A percentile compares a stretch with the other conserved stretches of the same genome.
Conservation (phyloP, 2,329 filamentous ascomycete genomes). For the Epichloe sylvatica region DNA sequence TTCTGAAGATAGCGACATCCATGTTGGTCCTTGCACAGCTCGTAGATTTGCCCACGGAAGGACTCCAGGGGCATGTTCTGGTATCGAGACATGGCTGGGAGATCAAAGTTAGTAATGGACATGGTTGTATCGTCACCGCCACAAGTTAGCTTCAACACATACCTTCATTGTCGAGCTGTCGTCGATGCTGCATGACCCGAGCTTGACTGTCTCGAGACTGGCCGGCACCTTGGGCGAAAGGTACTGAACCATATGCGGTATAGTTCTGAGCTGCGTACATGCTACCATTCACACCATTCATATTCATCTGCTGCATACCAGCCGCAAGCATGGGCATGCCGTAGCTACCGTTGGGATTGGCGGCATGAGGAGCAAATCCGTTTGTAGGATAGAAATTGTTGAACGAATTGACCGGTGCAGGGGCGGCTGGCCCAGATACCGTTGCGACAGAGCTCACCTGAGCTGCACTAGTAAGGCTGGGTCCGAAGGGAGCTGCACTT, state of each 20-base stretch:
- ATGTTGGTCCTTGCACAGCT: conserved; percentile 93
- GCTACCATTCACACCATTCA: conserved; percentile 30
- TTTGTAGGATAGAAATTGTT: conserved; percentile 20
- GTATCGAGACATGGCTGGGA: conserved; percentile 59
- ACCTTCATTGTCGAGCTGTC: conserved; percentile 61
- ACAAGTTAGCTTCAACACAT: conserved; percentile 13
- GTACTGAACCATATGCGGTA: conserved; percentile 40
- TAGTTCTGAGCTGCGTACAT: conserved; percentile 46
- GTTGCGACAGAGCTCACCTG: conserved; percentile 13
- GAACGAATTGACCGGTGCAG: conserved; percentile 15
- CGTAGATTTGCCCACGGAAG: conserved; percentile 71
- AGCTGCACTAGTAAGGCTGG: conserved; percentile 27
- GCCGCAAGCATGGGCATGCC: conserved; percentile 43
- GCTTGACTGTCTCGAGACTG: conserved; percentile 61
- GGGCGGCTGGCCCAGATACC: conserved; percentile 13
- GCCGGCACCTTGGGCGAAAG: conserved; percentile 29
- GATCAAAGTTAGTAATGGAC: conserved; percentile 15
- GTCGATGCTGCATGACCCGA: conserved; percentile 61
- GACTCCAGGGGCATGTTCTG: conserved; percentile 70
- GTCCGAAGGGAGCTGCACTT: conserved; percentile 66
- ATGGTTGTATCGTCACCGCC: not conserved
- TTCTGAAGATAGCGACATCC: conserved; percentile 94
- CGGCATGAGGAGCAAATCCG: conserved; percentile 17
- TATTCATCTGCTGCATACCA: conserved; percentile 52
- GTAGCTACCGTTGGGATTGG: conserved; percentile 9